These are phyloP conservation scores for Ambrosiella cleistominuta DNA, from an alignment of 2,329 filamentous ascomycete genomes.

Conservation along the genomic window DNA sequence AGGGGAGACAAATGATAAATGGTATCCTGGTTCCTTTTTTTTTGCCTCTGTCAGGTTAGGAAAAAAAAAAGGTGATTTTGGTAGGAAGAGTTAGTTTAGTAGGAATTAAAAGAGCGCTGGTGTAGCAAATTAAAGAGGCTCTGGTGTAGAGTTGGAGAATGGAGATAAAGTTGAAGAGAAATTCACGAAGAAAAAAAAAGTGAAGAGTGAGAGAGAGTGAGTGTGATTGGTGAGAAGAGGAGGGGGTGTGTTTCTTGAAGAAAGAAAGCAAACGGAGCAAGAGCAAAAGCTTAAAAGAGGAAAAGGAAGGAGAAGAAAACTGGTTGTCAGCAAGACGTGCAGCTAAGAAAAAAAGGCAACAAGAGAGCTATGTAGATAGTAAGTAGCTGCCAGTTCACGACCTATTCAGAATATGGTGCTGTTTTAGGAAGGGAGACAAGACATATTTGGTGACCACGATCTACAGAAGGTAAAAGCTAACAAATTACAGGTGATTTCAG, in stretches of 20 bases:
- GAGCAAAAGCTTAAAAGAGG: not conserved
- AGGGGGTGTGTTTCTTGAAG: conserved; percentile 11
- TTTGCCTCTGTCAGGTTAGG: not conserved
- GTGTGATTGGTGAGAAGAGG: conserved; percentile 14
- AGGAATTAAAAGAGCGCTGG: conserved; percentile 6
- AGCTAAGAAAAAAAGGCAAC: not conserved
- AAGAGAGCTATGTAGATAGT: not conserved
- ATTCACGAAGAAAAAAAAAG: conserved; percentile 14
- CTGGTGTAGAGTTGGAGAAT: not conserved
- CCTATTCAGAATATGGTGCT: conserved; percentile 10
- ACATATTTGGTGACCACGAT: not conserved
- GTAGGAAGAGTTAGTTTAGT: not conserved
- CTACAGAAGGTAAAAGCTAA: not conserved
- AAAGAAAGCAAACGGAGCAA: conserved; percentile 11
- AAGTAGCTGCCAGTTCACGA: not conserved
- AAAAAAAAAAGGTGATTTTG: conserved; percentile 1
- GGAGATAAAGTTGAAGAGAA: conserved; percentile 9
- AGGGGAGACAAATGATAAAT: conserved; percentile 5
- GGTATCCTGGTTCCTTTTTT: conserved; percentile 6
- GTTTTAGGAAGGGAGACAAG: conserved; percentile 6
- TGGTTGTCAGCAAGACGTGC: not conserved
- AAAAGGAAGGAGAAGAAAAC: conserved; percentile 3
- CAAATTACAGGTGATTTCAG: not conserved
- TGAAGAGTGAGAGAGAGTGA: conserved; percentile 1
- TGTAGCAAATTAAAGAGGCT: conserved; percentile 1